Conservation (phyloP, 179 eudicot genomes). For the Spergularia azorica region DNA sequence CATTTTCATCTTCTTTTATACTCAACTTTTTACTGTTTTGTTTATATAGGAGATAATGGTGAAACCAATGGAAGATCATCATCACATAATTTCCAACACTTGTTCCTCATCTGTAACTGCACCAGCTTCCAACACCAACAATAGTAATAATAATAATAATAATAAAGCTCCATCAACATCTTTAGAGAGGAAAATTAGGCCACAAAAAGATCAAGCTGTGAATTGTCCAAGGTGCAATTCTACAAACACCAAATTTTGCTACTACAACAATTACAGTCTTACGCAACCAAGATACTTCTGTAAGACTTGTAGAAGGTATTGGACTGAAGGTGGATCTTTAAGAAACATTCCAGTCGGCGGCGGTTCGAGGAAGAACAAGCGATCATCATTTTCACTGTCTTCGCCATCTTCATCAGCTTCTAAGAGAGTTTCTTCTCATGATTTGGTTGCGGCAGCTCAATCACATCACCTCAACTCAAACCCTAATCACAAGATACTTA, state of each 20-base stretch:
- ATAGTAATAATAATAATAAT: not conserved
- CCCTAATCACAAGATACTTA: slow-evolving; percentile 34
- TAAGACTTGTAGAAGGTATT: slow-evolving; percentile 72
- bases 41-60: slow-evolving; percentile 50
- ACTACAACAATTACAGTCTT: slow-evolving; percentile 75
- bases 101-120: slow-evolving; percentile 21
- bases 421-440: slow-evolving; percentile 37
- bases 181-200: slow-evolving; percentile 53
- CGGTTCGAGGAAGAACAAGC: slow-evolving; percentile 70
- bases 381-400: slow-evolving; percentile 43
- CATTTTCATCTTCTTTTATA: slow-evolving; percentile 4
- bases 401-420: slow-evolving; percentile 29
- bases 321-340: slow-evolving; percentile 73
- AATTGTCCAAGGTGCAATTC: slow-evolving; percentile 79
- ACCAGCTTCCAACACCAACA: slow-evolving; percentile 17
- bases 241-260: slow-evolving; percentile 69
- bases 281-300: slow-evolving; percentile 71
- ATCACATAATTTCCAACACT: slow-evolving; percentile 37
- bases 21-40: slow-evolving; percentile 1
- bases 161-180: slow-evolving; percentile 30
- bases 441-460: slow-evolving; percentile 23
- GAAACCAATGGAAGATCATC: slow-evolving; percentile 55
- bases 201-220: slow-evolving; percentile 54
- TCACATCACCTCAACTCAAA: slow-evolving; percentile 28
- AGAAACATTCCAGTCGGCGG: slow-evolving; percentile 76